Conservation (phyloP, 225 moss, liverwort and hornwort species). For the Takakia lepidozioides region DNA sequence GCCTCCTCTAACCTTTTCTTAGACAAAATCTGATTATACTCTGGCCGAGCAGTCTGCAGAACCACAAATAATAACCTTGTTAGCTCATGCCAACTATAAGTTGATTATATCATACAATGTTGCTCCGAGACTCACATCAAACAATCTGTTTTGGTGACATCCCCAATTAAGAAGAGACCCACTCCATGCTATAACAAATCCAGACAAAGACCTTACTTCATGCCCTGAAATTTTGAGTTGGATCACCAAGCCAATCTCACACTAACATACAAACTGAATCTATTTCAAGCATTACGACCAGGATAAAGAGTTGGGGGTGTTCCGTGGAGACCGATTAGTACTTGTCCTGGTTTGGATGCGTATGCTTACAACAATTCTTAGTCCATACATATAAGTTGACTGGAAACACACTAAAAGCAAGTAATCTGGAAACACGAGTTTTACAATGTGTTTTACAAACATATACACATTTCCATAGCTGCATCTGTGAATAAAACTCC, state of each 20-base stretch:
- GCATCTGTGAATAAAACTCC: too few relatives aligned
- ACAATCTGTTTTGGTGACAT: neutral
- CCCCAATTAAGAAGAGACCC: too few relatives aligned
- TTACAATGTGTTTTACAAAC: too few relatives aligned
- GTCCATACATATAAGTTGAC: too few relatives aligned
- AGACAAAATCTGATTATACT: constrained; percentile 62
- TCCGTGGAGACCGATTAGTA: neutral
- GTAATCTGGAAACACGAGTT: too few relatives aligned
- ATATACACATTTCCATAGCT: too few relatives aligned
- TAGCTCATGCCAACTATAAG: neutral
- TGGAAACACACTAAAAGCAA: neutral
- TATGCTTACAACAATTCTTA: neutral
- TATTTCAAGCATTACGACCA: neutral
- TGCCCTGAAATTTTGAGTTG: too few relatives aligned
- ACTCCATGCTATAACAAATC: neutral
- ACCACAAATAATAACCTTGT: neutral
- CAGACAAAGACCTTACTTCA: neutral
- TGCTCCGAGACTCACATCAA: neutral
- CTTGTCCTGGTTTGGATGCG: neutral
- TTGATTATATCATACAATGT: too few relatives aligned
- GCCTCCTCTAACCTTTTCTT: constrained; percentile 29
- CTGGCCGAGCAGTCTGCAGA: constrained; percentile 67
- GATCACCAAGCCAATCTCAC: too few relatives aligned
- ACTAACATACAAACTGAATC: neutral
- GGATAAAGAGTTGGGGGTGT: neutral